phyloP scores from a whole-genome alignment of 1,139 yeast genomes.

The Yamadazyma dushanensis region DNA sequence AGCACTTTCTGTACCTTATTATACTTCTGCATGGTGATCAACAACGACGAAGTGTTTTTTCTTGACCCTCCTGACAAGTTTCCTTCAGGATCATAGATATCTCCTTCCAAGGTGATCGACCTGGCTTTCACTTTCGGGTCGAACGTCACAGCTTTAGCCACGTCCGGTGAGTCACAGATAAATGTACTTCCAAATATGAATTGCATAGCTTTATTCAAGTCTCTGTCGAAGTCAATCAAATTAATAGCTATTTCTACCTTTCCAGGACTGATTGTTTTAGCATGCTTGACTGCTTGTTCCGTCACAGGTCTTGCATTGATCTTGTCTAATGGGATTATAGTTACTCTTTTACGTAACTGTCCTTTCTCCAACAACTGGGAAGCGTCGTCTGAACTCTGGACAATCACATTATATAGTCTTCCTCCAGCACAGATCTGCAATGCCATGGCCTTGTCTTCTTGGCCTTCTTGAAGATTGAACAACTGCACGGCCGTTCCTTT shows the following conservation, averaged over 20 bases:
- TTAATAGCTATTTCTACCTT: slow-evolving; percentile 87
- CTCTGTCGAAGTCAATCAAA: slow-evolving; percentile 70
- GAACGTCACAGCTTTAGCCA: slow-evolving; percentile 87
- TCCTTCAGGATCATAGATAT: slow-evolving; percentile 94
- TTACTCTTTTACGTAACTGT: slow-evolving; percentile 75
- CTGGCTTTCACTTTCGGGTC: slow-evolving; percentile 77
- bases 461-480: slow-evolving; percentile 60
- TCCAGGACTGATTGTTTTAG: slow-evolving; percentile 73
- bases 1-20: slow-evolving; percentile 51
- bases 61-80: slow-evolving; percentile 95
- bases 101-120: slow-evolving; percentile 94
- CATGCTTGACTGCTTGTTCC: slow-evolving; percentile 47
- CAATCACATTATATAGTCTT: slow-evolving; percentile 84
- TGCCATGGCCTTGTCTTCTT: slow-evolving; percentile 71
- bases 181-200: slow-evolving; percentile 88
- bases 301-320: slow-evolving; percentile 60
- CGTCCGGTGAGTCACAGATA: slow-evolving; percentile 80
- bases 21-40: slow-evolving; percentile 68
- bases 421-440: slow-evolving; percentile 96
- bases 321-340: slow-evolving; percentile 89
- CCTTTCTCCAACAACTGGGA: slow-evolving; percentile 80
- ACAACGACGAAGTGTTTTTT: slow-evolving; percentile 54
- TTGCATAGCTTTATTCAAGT: slow-evolving; percentile 81
- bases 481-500: slow-evolving; percentile 91
- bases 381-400: slow-evolving; percentile 83